These are phyloP conservation scores for Neurospora tetrasperma DNA, from an alignment of 495 filamentous ascomycete species.

Conservation along the genomic window DNA sequence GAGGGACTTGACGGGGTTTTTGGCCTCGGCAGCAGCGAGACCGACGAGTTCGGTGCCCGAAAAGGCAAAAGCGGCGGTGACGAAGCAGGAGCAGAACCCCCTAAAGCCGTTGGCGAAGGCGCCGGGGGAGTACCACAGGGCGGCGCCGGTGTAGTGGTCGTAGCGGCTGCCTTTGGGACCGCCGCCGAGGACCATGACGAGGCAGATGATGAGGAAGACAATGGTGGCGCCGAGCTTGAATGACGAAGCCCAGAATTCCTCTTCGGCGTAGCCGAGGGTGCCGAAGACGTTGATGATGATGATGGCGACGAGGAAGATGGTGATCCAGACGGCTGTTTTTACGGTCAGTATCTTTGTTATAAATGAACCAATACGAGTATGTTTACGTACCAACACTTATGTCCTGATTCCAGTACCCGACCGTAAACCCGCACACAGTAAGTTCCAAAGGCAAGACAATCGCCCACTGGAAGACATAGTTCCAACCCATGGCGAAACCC, in stretches of 20 bases:
- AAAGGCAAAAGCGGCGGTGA: conserved; percentile 66
- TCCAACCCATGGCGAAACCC: conserved; percentile 85
- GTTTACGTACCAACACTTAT: conserved; percentile 30
- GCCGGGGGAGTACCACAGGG: conserved; percentile 57
- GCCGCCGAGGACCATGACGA: conserved; percentile 61
- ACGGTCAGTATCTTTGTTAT: too few relatives aligned
- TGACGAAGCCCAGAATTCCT: conserved; percentile 41
- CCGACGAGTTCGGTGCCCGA: conserved; percentile 63
- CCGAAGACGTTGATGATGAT: conserved; percentile 62
- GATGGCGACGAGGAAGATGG: conserved; percentile 43
- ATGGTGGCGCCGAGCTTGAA: conserved; percentile 53
- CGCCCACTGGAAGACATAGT: conserved; percentile 60
- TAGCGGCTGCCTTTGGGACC: conserved; percentile 40
- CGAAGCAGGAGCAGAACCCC: conserved; percentile 64
- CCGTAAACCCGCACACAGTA: conserved; percentile 43
- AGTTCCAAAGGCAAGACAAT: conserved; percentile 47
- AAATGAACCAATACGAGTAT: too few relatives aligned
- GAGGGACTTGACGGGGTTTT: conserved; percentile 52
- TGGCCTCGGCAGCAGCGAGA: conserved; percentile 60
- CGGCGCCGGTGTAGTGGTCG: conserved; percentile 48
- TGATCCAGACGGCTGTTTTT: conserved; percentile 49
- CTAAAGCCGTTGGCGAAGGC: conserved; percentile 62
- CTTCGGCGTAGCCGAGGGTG: conserved; percentile 63
- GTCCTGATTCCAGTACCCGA: conserved; percentile 46
- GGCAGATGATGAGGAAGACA: conserved; percentile 61